Base-by-base conservation (phyloP, 2,329 filamentous ascomycete genomes). In the Aspergillus sp. region DNA sequence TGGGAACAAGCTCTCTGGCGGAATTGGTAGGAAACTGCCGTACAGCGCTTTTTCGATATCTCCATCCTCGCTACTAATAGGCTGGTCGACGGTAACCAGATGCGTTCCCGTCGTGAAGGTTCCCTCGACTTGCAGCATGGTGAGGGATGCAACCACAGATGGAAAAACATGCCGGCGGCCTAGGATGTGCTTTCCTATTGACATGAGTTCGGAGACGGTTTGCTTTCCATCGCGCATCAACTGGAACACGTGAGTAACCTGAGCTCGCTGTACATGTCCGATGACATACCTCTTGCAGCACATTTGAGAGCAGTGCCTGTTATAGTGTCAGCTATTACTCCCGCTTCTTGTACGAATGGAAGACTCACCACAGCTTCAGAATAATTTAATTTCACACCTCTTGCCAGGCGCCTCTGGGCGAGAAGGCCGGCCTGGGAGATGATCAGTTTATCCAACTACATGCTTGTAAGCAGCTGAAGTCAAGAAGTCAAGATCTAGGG, bases 201-300 rank as follows among this genome's bases (percentile, higher is more conserved):
- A 81, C 93, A 98, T 98, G 71, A 98, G 90, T 73, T 96, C 92
- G 40, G 93, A 89, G 54, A 98, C 93, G 15, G 85, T 90, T 78
- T 97, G 91, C 66, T 89, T 87, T 72, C 93, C 93, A 93, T 98
- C 93, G 74, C 93, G 93, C 74, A 98, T 96, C 68, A 97, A 88
- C 84, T 88, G 9, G 27, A 31, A 31, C 27, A 31, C 27, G 27
- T 31, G 27, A 31, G 27, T 31, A 31, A 9, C 8, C 27, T 31
- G 27, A 11, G 8, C 27, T 31, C 27, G 27, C 27, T 31, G 27
- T 31, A 31, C 27, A 31, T 31, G 27, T 9, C 27, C 27, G 23
- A 45, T 11, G 21, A 47, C 15, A 23, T 47, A 47, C 44, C 23
- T 47, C 44, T 33, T 47, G 44, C 12, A 47, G 23, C 15, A 47